phyloP scores from a whole-genome alignment of 495 filamentous ascomycete species.

The Platismatia glauca region DNA sequence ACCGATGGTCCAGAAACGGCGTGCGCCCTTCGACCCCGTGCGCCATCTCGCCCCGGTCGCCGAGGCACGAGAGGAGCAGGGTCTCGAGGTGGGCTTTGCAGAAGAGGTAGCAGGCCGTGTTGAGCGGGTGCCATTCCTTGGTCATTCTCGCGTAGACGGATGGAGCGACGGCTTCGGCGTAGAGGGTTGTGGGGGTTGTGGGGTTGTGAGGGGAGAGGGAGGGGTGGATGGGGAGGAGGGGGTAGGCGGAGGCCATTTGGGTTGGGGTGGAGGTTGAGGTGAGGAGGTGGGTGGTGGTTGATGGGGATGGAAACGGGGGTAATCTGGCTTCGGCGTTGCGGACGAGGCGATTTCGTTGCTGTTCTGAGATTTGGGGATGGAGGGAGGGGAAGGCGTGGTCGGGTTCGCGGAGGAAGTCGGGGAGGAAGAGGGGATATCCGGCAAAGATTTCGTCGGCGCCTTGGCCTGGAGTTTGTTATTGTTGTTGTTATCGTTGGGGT shows the following conservation, averaged over 20 bases:
- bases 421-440: conserved; percentile 38
- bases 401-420: conserved; percentile 37
- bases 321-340: not conserved
- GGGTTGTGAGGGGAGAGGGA: not conserved
- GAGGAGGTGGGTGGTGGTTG: conserved; percentile 5
- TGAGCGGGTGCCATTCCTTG: conserved; percentile 41
- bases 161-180: not conserved
- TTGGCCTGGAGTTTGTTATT: conserved; percentile 33
- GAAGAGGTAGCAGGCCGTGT: conserved; percentile 39
- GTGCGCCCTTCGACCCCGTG: conserved; percentile 39
- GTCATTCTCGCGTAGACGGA: conserved; percentile 7
- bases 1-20: conserved; percentile 44
- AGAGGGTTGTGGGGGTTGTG: not conserved
- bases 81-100: conserved; percentile 34
- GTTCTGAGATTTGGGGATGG: not conserved
- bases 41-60: conserved; percentile 46
- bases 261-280: conserved; percentile 8
- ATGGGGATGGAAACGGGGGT: not conserved
- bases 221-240: conserved; percentile 8
- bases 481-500: not conserved
- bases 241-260: not conserved
- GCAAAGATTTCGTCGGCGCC: conserved; percentile 47
- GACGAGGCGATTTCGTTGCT: not conserved
- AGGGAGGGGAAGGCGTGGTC: conserved; percentile 33
- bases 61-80: conserved; percentile 36